These are phyloP conservation scores for Oryza officinalis DNA, from an alignment of 176 grass and related monocot genomes.

Conservation along the genomic window DNA sequence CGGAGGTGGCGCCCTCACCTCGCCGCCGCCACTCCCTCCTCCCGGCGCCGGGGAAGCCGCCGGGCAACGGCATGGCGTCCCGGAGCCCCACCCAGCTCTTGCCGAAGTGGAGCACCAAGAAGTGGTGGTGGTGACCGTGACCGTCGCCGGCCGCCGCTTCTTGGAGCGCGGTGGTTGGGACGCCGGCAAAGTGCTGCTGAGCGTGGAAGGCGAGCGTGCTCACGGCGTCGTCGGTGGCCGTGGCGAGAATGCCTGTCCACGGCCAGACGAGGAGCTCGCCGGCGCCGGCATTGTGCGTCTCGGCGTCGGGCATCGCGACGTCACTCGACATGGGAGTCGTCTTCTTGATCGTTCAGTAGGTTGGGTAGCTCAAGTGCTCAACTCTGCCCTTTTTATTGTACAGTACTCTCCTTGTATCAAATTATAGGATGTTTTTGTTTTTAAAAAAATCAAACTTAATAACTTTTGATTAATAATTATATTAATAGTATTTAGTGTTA, in stretches of 20 bases:
- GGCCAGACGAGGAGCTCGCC: conserved; percentile 47
- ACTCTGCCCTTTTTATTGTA: too few species aligned
- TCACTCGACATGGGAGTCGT: neutral
- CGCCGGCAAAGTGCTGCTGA: neutral
- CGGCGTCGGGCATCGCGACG: neutral
- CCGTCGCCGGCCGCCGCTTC: conserved; percentile 2
- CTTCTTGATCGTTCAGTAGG: neutral
- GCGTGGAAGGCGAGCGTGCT: conserved; percentile 15
- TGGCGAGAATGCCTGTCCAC: conserved; percentile 36
- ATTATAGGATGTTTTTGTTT: too few species aligned
- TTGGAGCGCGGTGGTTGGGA: conserved; percentile 34
- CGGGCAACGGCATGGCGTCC: neutral
- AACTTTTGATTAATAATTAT: too few species aligned
- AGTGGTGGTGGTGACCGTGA: neutral
- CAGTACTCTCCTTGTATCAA: too few species aligned
- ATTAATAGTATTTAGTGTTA: too few species aligned
- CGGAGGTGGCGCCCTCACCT: neutral
- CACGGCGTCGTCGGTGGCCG: neutral
- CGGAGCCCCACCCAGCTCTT: conserved; percentile 22
- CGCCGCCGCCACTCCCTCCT: conserved; percentile 28
- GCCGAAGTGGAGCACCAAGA: conserved; percentile 47
- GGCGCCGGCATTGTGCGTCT: neutral
- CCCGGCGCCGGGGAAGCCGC: conserved; percentile 17
- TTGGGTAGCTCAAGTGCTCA: neutral
- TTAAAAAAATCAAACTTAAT: too few species aligned